Evolutionary conservation across 805 yeast genomes (phyloP).

Genomic region (Candida maltosa): DNA sequence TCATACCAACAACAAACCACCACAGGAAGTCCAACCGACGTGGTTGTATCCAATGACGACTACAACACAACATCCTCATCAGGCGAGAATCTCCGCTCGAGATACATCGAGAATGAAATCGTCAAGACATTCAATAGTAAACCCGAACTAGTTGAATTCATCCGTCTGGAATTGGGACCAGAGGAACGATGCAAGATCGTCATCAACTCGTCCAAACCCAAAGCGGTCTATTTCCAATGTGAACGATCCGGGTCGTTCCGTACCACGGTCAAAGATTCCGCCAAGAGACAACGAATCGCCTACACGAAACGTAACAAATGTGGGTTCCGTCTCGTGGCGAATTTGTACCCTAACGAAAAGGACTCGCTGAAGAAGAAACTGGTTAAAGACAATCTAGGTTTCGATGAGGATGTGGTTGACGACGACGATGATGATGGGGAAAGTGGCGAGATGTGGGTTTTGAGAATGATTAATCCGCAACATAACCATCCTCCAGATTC

Average conservation of each 20-base stretch:
- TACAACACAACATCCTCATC: no score
- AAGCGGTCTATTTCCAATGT: slow-evolving; percentile 47
- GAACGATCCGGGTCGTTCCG: slow-evolving; percentile 44
- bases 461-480: slow-evolving; percentile 43
- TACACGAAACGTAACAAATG: slow-evolving; percentile 46
- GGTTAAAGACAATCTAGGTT: slow-evolving; percentile 25
- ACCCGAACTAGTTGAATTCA: slow-evolving; percentile 26
- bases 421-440: slow-evolving; percentile 11
- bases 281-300: slow-evolving; percentile 45
- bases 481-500: slow-evolving; percentile 47
- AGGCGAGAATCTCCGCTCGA: slow-evolving; percentile 18
- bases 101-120: slow-evolving; percentile 29
- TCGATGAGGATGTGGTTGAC: slow-evolving; percentile 16
- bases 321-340: slow-evolving; percentile 43
- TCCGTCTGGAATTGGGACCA: slow-evolving; percentile 35
- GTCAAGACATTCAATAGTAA: slow-evolving; percentile 26
- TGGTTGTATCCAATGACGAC: no score
- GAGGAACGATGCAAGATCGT: slow-evolving; percentile 41
- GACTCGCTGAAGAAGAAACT: slow-evolving; percentile 32
- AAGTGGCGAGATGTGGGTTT: slow-evolving; percentile 41
- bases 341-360: slow-evolving; percentile 43
- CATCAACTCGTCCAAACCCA: slow-evolving; percentile 44
- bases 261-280: slow-evolving; percentile 44
- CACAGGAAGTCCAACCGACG: no score
- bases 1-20: no score